Percentiles rank a stretch among this genome's conserved stretches.
Conservation (phyloP, 2,329 filamentous ascomycete genomes). For the Ophiobolus disseminans region DNA sequence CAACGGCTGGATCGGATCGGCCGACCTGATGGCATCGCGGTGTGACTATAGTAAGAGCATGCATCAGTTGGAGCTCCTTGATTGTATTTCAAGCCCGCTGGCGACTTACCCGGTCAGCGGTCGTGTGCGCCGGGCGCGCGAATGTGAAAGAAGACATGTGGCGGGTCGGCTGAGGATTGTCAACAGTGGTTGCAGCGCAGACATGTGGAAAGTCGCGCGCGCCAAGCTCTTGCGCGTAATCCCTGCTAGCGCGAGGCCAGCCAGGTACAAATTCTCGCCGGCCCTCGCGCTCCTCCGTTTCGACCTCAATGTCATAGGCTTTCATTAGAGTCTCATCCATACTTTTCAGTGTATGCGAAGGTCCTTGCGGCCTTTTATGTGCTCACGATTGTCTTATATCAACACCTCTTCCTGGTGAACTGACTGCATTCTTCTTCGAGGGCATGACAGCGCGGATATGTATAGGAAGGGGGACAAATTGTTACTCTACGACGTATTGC, state of each 20-base stretch:
- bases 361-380: slow-evolving; percentile 81
- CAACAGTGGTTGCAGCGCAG: too few relatives aligned
- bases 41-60: slow-evolving; percentile 14
- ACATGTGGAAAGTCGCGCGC: background rate
- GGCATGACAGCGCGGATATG: slow-evolving; percentile 51
- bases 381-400: slow-evolving; percentile 97
- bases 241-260: slow-evolving; percentile 1
- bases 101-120: slow-evolving; percentile 32
- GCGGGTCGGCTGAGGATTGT: too few relatives aligned
- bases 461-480: slow-evolving; percentile 54
- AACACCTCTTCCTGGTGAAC: slow-evolving; percentile 65
- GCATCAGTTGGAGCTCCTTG: background rate
- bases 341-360: slow-evolving; percentile 93
- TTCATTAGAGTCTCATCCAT: slow-evolving; percentile 99
- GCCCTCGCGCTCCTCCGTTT: too few relatives aligned
- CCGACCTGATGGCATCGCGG: slow-evolving; percentile 18
- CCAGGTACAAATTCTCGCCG: too few relatives aligned
- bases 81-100: slow-evolving; percentile 9
- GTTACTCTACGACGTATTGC: background rate
- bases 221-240: too few relatives aligned
- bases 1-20: slow-evolving; percentile 64
- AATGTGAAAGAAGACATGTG: slow-evolving; percentile 40
- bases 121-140: slow-evolving; percentile 34
- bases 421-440: slow-evolving; percentile 53
- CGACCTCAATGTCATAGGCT: slow-evolving; percentile 69